Evolutionary conservation across 768 basidiomycete genomes (phyloP).

Genomic region (Nidularia pulvinata): DNA sequence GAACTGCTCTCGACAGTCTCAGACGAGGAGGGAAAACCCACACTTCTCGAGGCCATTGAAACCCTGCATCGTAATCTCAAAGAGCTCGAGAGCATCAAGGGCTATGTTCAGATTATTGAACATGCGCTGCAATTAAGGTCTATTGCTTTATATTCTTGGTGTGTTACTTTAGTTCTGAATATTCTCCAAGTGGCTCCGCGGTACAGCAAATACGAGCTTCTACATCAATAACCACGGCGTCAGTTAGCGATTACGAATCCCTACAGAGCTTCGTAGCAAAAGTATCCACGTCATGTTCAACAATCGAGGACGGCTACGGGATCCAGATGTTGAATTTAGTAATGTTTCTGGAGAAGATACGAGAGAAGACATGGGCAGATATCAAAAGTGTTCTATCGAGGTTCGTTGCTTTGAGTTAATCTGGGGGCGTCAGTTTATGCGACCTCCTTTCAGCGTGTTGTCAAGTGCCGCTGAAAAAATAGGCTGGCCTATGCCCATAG

Average conservation of each 20-base stretch:
- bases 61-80: slow-evolving; percentile 73
- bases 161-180: neutral
- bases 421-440: neutral
- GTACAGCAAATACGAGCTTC: slow-evolving; percentile 47
- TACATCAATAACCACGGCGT: slow-evolving; percentile 35
- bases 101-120: slow-evolving; percentile 77
- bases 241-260: slow-evolving; percentile 55
- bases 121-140: slow-evolving; percentile 45
- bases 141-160: neutral
- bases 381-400: slow-evolving; percentile 65
- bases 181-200: slow-evolving; percentile 50
- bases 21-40: slow-evolving; percentile 47
- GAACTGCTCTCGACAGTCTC: slow-evolving; percentile 61
- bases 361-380: slow-evolving; percentile 73
- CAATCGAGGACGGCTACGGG: slow-evolving; percentile 42
- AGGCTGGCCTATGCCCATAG: slow-evolving; percentile 82
- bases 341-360: slow-evolving; percentile 58
- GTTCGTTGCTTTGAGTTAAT: slow-evolving; percentile 37
- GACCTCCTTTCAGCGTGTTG: slow-evolving; percentile 46
- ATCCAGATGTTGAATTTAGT: slow-evolving; percentile 60
- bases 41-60: slow-evolving; percentile 83
- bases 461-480: slow-evolving; percentile 67
- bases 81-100: slow-evolving; percentile 73
- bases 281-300: slow-evolving; percentile 41
- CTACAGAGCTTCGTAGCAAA: slow-evolving; percentile 62